phyloP scores from a whole-genome alignment of 768 basidiomycete species.

The Mycena polygramma region DNA sequence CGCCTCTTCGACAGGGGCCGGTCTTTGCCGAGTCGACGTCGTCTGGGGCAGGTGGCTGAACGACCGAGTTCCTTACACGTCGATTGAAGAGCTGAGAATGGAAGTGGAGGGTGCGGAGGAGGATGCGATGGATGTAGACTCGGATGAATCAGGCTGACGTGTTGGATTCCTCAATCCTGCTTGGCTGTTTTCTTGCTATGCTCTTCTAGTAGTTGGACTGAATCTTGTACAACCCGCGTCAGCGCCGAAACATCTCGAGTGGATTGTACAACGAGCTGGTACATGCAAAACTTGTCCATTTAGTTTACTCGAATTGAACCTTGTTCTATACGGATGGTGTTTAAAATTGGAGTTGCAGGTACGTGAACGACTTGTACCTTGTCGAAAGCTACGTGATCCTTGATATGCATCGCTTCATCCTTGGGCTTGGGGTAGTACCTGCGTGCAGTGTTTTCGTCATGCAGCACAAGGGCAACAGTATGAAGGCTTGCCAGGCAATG shows the following conservation, averaged over 20 bases:
- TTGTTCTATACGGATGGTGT: slow-evolving; percentile 49
- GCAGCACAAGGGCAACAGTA: too few relatives aligned
- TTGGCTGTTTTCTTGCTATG: slow-evolving; percentile 19
- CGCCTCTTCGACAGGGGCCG: slow-evolving; percentile 86
- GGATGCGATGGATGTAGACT: slow-evolving; percentile 58
- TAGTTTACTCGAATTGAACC: slow-evolving; percentile 47
- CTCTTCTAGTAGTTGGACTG: too few relatives aligned
- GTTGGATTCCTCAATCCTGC: neutral
- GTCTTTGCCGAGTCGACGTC: slow-evolving; percentile 88
- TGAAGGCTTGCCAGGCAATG: slow-evolving; percentile 69
- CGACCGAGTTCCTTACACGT: slow-evolving; percentile 75
- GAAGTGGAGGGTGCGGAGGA: slow-evolving; percentile 61
- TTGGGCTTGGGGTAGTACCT: slow-evolving; percentile 79
- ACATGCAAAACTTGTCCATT: slow-evolving; percentile 29
- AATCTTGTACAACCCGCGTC: too few relatives aligned
- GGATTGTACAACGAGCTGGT: neutral
- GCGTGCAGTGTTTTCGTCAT: neutral
- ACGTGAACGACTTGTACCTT: slow-evolving; percentile 58
- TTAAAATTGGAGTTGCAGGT: neutral
- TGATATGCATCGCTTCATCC: slow-evolving; percentile 70
- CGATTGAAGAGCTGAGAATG: slow-evolving; percentile 70
- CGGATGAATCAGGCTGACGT: slow-evolving; percentile 48
- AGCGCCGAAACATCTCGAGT: neutral
- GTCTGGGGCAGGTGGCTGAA: slow-evolving; percentile 81
- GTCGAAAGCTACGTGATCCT: slow-evolving; percentile 82